Base-by-base conservation (phyloP, 1,284 basidiomycete genomes). In the Fomes fomentarius region DNA sequence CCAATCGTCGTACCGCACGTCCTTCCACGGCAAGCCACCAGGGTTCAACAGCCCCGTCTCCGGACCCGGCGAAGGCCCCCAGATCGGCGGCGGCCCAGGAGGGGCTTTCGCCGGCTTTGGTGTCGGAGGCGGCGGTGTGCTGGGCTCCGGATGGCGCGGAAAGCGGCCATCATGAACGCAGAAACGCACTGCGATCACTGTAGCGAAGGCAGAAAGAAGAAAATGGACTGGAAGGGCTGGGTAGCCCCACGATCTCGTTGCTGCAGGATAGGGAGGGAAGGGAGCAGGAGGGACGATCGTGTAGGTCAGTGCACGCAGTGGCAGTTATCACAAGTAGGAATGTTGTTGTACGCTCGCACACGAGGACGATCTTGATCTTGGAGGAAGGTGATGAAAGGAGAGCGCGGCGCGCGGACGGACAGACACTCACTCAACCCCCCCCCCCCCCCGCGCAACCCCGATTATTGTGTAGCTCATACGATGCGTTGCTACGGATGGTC, bases 1-100 rank as follows among this genome's bases (percentile, higher is more conserved):
- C 0, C 67, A 74, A 25, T 82, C 86, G 1, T 81, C 83, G 0
- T 89, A 81, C 72, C 79, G 88, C 40, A 73, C 85, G 0, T 79
- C 81, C 11, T 89, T 91, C 73, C 71, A 74, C 26, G 61, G 50
- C 46, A 72, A 72, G 56, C 64, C 52, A 22, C 64, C 56, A 22
- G 63, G 63, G 26, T 63, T 59, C 54, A 61, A 58, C 54, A 69
- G 67, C 62, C 68, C 72, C 25, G 60, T 69, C 46, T 49, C 63
- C 17, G 66, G 58, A 5, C 51, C 71, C 10, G 63, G 63, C 22
- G 70, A 70, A 45, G 64, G 65, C 47, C 66, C 69, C 4, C 66
- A 61, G 19, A 69, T 72, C 37, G 77, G 74, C 12, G 77, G 78
- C 14, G 60, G 50, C 19, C 66, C 69, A 0, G 71, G 70, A 8